These are phyloP conservation scores for Yamadazyma epiphylla DNA, from an alignment of 1,139 yeast species.

Conservation along the genomic window DNA sequence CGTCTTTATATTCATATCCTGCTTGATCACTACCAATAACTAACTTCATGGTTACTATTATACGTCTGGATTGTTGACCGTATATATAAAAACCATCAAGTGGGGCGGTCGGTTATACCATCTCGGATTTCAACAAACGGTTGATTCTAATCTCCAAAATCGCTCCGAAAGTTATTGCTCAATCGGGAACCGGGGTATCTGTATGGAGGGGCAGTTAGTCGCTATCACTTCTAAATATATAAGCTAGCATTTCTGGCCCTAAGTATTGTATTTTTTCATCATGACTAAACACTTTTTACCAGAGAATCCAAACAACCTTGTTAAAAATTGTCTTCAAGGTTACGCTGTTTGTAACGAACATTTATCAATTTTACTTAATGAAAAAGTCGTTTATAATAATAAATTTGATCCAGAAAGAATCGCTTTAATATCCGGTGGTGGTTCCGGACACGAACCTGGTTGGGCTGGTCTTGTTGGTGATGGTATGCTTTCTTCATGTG, in stretches of 20 bases:
- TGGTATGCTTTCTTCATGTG: conserved; percentile 44
- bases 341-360: conserved; percentile 15
- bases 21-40: conserved; percentile 44
- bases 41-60: conserved; percentile 15
- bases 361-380: conserved; percentile 23
- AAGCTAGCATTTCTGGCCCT: not conserved
- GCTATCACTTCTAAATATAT: no score
- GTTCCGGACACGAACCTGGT: conserved; percentile 48
- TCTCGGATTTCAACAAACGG: no score
- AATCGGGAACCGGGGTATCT: no score
- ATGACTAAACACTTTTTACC: conserved; percentile 21
- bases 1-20: conserved; percentile 40
- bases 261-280: not conserved
- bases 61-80: not conserved
- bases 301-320: conserved; percentile 15
- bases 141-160: not conserved
- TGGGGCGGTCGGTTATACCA: no score
- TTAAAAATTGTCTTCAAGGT: conserved; percentile 16
- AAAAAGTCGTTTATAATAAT: conserved; percentile 32
- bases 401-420: conserved; percentile 23
- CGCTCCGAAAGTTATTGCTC: not conserved
- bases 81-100: conserved; percentile 1
- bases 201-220: no score
- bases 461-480: conserved; percentile 42
- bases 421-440: conserved; percentile 40